Evolutionary conservation across 2,329 filamentous ascomycete genomes (phyloP), one percentile per base, ranked within the genome.

Genomic region (Ascochyta rabiei): DNA sequence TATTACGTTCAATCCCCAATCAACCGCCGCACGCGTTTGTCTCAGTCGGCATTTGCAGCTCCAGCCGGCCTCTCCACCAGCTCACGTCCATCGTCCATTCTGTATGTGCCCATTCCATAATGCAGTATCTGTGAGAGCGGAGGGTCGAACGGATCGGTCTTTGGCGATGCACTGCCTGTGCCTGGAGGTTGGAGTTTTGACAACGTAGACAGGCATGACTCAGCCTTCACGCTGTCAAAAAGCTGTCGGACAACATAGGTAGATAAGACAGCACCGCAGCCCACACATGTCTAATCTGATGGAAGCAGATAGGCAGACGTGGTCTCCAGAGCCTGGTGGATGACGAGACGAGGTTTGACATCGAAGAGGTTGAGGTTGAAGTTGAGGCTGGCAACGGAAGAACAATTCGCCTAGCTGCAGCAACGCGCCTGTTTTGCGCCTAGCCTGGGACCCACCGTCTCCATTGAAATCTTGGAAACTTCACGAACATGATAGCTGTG

Each of bases 401-500:
- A 33, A 53, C 31, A 18, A 30, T 47, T 21, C 3, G 19, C 47
- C 47, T 49, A 48, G 45, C 37, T 31, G 23, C 26, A 31, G 24
- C 13, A 28, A 8, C 35, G 21, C 21, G 6, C 21, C 21, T 23
- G 21, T 23, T 23, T 23, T 4, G 21, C 4, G 21, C 21, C 6
- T 23, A 23, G 21, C 21, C 21, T 23, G 4, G 35, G 18, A 12
- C 16, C 50, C 19, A 43, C 15, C 23, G 24, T 47, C 35, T 47
- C 49, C 37, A 48, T 37, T 24, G 16, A 62, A 62, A 61, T 57
- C 24, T 53, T 57, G 48, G 47, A 18, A 39, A 53, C 42, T 57
- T 56, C 45, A 46, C 30, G 41, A 60, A 28, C 45, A 62, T 65
- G 60, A 57, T 59, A 50, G 54, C 54, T 42, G 51, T 49, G 35